Evolutionary conservation across 148 eudicot genomes (phyloP), one percentile per base, ranked within the genome.

Genomic region (Spergularia marina): DNA sequence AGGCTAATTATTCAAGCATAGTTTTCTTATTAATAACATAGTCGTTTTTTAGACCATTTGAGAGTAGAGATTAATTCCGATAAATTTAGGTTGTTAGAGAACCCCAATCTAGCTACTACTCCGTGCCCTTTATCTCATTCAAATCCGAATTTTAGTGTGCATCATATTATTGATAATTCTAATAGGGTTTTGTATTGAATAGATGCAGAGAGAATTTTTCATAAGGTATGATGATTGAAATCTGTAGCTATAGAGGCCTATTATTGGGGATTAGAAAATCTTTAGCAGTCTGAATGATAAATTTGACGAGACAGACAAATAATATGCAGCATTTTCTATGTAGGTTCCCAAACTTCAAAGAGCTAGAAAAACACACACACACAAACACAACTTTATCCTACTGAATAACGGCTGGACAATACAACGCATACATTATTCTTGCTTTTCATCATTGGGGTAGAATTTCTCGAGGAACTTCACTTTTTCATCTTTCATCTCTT

Each of bases 321-420:
- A 51, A 69, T 69, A 61, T 13, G 71, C 65, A 85, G 70, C 65
- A 84, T 82, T 84, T 84, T 79, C 88, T 68, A 82, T 74, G 91
- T 72, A 47, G 52, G 62, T 71, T 61, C 76, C 60, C 65, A 76
- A 73, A 71, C 59, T 54, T 67, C 65, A 53, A 75, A 77, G 69
- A 67, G 56, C 39, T 52, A 49, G 47, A 18, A 34, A 71, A 51
- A 53, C 36, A 30, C 36, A 30, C 36, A 30, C 36, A 65, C 9
- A 62, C 67, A 34, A 34, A 44, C 34, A 0, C 47, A 5, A 20
- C 53, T 34, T 30, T 53, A 56, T 18, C 39, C 47, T 83, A 72
- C 23, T 67, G 70, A 76, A 76, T 67, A 81, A 76, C 83, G 80
- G 83, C 83, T 81, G 79, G 73, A 76, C 60, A 80, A 71, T 44